Percentiles rank a stretch among this genome's conserved stretches.
Evolutionary conservation across 257 asterid species (phyloP).

Genomic region (Thymus mandschuricus): DNA sequence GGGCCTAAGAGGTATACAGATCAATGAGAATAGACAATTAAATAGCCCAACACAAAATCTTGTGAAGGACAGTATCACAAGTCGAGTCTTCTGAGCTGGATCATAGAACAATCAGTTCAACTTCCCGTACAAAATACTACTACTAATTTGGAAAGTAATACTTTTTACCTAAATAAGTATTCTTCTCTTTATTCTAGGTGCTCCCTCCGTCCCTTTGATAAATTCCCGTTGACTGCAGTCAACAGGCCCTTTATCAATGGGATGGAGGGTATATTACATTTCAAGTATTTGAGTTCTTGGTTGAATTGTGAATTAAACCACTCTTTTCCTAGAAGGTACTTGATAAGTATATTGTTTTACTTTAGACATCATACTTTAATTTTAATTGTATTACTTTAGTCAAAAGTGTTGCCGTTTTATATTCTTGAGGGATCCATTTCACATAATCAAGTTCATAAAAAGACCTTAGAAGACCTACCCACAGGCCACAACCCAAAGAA

Average conservation of each 20-base stretch:
- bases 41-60: neutral
- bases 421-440: neutral
- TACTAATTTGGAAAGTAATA: too few species aligned
- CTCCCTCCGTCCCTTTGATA: too few species aligned
- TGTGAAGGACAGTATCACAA: neutral
- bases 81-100: neutral
- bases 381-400: neutral
- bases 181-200: too few species aligned
- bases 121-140: neutral
- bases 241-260: too few species aligned
- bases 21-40: neutral
- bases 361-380: neutral
- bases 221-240: too few species aligned
- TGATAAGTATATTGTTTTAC: neutral
- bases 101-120: too few species aligned
- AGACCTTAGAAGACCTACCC: neutral
- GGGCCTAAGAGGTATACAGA: slow-evolving; percentile 51
- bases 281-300: too few species aligned
- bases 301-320: too few species aligned
- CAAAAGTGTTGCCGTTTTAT: neutral
- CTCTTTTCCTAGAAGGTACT: neutral
- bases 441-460: neutral
- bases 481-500: too few species aligned
- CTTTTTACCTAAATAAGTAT: too few species aligned
- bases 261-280: too few species aligned